Percentiles rank a stretch among this genome's conserved stretches.
Conservation (phyloP, 441 rosid species). For the Daphne laureola region DNA sequence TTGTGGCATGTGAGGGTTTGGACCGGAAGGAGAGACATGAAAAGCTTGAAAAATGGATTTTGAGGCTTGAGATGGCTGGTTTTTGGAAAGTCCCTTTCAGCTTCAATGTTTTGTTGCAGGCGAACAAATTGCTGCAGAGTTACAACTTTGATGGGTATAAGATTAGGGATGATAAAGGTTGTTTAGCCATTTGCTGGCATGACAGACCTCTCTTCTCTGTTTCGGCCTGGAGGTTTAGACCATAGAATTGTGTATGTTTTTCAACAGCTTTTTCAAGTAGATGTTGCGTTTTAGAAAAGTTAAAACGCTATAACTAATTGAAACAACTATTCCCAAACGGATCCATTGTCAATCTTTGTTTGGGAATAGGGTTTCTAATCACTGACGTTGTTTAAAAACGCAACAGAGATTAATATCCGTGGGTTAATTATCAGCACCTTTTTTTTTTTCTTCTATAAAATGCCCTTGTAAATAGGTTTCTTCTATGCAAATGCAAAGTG, state of each 20-base stretch:
- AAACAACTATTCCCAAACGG: constrained; percentile 27
- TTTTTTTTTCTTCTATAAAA: constrained; percentile 1
- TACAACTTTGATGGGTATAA: constrained; percentile 68
- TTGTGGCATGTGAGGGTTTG: constrained; percentile 73
- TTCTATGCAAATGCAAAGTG: too few species aligned
- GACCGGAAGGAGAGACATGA: constrained; percentile 91
- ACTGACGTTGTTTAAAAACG: too few species aligned
- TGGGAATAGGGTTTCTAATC: too few species aligned
- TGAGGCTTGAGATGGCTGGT: constrained; percentile 72
- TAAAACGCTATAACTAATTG: too few species aligned
- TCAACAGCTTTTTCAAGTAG: too few species aligned
- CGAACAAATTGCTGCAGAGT: constrained; percentile 57
- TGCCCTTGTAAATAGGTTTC: background rate
- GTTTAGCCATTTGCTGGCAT: constrained; percentile 75
- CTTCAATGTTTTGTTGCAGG: constrained; percentile 74
- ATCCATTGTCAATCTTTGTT: too few species aligned
- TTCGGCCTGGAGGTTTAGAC: constrained; percentile 78
- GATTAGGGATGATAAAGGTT: constrained; percentile 81
- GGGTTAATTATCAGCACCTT: constrained; percentile 7
- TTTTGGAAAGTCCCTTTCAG: constrained; percentile 75
- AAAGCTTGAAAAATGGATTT: constrained; percentile 84
- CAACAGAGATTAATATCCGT: background rate
- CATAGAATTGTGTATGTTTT: too few species aligned
- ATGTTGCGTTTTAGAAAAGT: too few species aligned
- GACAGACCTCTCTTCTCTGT: constrained; percentile 67